Percentiles rank a stretch among this genome's conserved stretches.
These are phyloP conservation scores for Sphaerosporella brunnea DNA, from an alignment of 495 filamentous ascomycete species.

Conservation along the genomic window DNA sequence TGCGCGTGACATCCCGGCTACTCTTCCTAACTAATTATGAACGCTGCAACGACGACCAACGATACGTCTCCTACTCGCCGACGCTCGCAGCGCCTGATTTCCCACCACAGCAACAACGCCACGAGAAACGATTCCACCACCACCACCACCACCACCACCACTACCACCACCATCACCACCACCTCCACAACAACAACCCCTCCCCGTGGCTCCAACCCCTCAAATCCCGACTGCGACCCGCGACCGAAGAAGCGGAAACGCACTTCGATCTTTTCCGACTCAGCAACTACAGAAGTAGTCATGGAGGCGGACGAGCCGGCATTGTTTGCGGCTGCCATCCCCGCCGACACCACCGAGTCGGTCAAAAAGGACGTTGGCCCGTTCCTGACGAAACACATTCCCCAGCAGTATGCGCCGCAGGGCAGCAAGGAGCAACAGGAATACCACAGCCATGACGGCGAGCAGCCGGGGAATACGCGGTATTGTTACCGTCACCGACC, in stretches of 20 bases:
- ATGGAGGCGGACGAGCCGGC: conserved; percentile 18
- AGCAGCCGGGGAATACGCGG: conserved; percentile 52
- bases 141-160: neutral
- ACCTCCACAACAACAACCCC: neutral
- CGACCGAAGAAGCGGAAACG: conserved; percentile 6
- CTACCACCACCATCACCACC: neutral
- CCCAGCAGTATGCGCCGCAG: conserved; percentile 56
- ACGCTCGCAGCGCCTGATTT: conserved; percentile 1
- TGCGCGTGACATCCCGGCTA: neutral
- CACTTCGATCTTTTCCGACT: neutral
- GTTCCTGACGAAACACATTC: conserved; percentile 73
- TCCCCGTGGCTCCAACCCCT: neutral
- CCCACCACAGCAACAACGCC: neutral
- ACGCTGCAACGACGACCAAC: neutral
- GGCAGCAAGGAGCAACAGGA: conserved; percentile 27
- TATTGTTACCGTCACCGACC: conserved; percentile 94
- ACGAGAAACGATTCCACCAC: neutral
- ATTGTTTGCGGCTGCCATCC: conserved; percentile 20
- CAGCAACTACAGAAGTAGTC: neutral
- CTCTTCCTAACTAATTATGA: neutral
- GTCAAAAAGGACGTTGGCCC: conserved; percentile 41
- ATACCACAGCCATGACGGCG: conserved; percentile 14
- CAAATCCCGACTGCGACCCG: conserved; percentile 3
- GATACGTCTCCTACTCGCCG: neutral
- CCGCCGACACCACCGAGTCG: conserved; percentile 20